A percentile compares a stretch with the other conserved stretches of the same genome.
These are phyloP conservation scores for Sonneratia alba DNA, from an alignment of 345 rosid species.

Conservation along the genomic window DNA sequence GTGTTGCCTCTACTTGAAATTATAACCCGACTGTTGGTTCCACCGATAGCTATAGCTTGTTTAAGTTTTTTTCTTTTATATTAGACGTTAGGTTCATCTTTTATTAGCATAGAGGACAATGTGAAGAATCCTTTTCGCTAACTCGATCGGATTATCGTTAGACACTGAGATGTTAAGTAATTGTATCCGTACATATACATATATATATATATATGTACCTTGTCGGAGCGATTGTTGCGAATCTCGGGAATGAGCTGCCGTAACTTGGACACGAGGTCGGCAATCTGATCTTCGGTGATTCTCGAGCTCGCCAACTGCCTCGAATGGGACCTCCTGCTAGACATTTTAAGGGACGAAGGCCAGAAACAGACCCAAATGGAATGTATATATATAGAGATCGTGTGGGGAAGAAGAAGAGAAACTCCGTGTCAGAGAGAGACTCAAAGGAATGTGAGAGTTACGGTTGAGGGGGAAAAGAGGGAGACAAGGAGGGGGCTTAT, in stretches of 20 bases:
- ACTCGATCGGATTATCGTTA: no score
- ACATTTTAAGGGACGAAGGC: conserved; percentile 32
- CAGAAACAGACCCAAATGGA: neutral
- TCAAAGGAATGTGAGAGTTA: neutral
- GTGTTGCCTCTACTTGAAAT: no score
- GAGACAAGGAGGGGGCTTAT: neutral
- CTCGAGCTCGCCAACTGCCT: conserved; percentile 49
- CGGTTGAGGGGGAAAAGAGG: neutral
- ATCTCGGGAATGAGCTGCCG: conserved; percentile 84
- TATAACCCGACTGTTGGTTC: no score
- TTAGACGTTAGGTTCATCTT: no score
- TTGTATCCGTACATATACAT: no score
- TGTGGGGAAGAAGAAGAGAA: neutral
- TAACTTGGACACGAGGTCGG: conserved; percentile 70
- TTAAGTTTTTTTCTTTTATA: no score
- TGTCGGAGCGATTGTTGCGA: conserved; percentile 57
- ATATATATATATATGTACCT: conserved; percentile 30
- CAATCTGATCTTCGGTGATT: conserved; percentile 75
- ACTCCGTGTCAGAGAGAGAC: neutral
- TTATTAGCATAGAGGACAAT: no score
- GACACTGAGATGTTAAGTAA: no score
- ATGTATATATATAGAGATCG: neutral
- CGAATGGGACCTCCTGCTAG: conserved; percentile 80
- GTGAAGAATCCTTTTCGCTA: no score
- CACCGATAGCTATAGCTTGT: no score